These are phyloP conservation scores for Mimosa bimucronata DNA, from an alignment of 306 rosid species.

Conservation along the genomic window DNA sequence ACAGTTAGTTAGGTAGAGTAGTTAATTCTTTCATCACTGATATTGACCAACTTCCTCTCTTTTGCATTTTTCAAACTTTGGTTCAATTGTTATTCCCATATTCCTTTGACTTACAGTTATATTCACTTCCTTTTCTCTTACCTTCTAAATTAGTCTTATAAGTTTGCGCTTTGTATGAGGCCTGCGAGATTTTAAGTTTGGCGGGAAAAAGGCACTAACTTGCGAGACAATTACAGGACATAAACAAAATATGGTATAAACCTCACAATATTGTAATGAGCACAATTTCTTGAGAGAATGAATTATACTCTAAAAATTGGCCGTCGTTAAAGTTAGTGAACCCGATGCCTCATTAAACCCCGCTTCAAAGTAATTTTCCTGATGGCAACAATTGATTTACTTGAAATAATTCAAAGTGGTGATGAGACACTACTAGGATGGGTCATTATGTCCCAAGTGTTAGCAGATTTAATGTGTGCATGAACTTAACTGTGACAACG, in stretches of 20 bases:
- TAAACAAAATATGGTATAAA: neutral
- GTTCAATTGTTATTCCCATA: too few relatives aligned
- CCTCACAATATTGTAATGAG: neutral
- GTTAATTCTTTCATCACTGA: neutral
- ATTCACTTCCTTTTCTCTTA: too few relatives aligned
- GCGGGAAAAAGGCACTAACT: neutral
- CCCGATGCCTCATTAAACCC: too few relatives aligned
- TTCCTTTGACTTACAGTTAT: too few relatives aligned
- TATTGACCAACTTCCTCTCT: neutral
- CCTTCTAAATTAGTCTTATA: too few relatives aligned
- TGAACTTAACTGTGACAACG: neutral
- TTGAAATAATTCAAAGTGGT: neutral
- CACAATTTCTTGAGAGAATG: too few relatives aligned
- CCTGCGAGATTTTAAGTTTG: neutral
- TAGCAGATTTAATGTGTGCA: neutral
- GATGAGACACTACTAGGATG: neutral
- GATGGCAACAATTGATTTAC: too few relatives aligned
- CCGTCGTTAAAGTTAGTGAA: too few relatives aligned
- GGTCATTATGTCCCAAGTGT: neutral
- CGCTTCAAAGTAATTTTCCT: too few relatives aligned
- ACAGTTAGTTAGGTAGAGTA: neutral
- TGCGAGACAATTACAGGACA: neutral
- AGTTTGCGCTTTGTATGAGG: neutral
- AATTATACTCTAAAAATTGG: too few relatives aligned
- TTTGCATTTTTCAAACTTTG: neutral